These are phyloP conservation scores for Fusarium euwallaceae DNA, from an alignment of 2,329 filamentous ascomycete genomes.

Conservation along the genomic window DNA sequence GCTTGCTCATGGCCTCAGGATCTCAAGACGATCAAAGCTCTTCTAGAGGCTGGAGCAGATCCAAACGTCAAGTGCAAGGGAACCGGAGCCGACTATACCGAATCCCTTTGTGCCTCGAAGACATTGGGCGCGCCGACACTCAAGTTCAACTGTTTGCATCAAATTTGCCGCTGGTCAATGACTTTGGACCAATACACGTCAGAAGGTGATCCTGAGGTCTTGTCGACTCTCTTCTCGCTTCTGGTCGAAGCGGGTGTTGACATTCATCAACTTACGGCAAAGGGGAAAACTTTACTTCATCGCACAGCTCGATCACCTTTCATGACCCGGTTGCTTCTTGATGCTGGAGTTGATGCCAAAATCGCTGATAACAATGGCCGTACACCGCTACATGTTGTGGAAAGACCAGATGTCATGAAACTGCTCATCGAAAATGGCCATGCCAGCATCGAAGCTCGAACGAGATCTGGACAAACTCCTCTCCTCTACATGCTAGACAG, in stretches of 20 bases:
- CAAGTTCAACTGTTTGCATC: conserved; percentile 23
- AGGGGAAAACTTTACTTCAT: conserved; percentile 33
- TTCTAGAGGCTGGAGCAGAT: conserved; percentile 51
- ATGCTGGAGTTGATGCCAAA: conserved; percentile 42
- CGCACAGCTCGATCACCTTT: conserved; percentile 7
- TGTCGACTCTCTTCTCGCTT: conserved; percentile 25
- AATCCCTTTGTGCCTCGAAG: not conserved
- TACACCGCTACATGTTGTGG: conserved; percentile 33
- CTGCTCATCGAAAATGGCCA: conserved; percentile 45
- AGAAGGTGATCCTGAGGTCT: not conserved
- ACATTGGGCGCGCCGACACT: not conserved
- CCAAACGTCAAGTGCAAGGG: conserved; percentile 34
- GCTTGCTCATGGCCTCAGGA: conserved; percentile 16
- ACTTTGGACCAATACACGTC: not conserved
- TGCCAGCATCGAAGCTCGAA: conserved; percentile 39
- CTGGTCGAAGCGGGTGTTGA: conserved; percentile 41
- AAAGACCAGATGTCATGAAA: conserved; percentile 11
- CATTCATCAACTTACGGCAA: conserved; percentile 26
- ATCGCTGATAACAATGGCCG: conserved; percentile 8
- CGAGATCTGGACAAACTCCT: conserved; percentile 34
- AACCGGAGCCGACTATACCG: not conserved
- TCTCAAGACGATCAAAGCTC: conserved; percentile 27
- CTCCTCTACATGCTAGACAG: conserved; percentile 25
- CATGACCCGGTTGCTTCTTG: conserved; percentile 35
- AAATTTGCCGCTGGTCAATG: conserved; percentile 9